A percentile compares a stretch with the other conserved stretches of the same genome.
phyloP scores from a whole-genome alignment of 2,329 filamentous ascomycete species.

The Aspergillus neoniger region DNA sequence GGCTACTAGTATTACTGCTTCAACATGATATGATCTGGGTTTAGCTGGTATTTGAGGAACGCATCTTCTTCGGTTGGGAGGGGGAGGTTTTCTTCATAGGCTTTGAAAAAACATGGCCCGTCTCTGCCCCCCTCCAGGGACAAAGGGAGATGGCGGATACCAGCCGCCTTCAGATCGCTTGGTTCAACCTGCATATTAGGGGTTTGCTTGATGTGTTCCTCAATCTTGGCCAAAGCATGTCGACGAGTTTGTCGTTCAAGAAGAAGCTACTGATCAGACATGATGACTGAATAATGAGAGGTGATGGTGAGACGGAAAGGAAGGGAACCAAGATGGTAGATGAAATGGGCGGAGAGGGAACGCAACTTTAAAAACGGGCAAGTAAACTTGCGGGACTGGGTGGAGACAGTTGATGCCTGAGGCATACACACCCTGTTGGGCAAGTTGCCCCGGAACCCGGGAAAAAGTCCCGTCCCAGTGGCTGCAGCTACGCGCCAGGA shows the following conservation, averaged over 20 bases:
- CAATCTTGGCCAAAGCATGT: background rate
- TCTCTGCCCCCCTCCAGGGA: background rate
- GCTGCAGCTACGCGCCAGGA: no score
- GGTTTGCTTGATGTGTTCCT: background rate
- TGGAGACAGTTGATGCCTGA: no score
- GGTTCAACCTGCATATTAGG: background rate
- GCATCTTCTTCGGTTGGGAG: no score
- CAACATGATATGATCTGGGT: background rate
- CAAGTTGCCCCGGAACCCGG: no score
- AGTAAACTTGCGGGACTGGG: no score
- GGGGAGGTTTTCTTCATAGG: background rate
- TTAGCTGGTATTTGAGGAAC: no score
- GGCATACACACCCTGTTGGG: background rate
- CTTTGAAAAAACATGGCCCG: background rate
- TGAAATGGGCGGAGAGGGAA: no score
- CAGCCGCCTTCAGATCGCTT: background rate
- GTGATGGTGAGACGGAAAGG: background rate
- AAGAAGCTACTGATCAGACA: background rate
- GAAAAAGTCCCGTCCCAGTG: no score
- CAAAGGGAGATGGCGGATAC: slow-evolving; percentile 4
- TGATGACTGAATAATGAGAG: no score
- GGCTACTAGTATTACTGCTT: no score
- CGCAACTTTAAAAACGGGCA: no score
- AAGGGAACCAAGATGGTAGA: no score
- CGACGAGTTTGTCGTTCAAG: background rate